A percentile compares a stretch with the other conserved stretches of the same genome.
phyloP scores from a whole-genome alignment of 116 monocot genomes.

The Posidonia oceanica region DNA sequence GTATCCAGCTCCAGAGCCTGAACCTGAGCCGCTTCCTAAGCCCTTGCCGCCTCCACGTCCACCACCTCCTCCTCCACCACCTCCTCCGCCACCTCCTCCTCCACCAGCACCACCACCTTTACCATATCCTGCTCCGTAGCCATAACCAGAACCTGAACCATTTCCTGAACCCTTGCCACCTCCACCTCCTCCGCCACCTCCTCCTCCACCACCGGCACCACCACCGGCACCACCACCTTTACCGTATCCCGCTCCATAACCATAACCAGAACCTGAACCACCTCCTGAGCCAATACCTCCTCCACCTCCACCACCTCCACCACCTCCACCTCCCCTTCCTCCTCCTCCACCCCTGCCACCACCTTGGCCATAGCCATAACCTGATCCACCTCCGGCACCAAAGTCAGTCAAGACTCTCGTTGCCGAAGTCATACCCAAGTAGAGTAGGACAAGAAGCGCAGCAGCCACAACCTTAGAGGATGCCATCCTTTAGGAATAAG shows the following conservation, averaged over 20 bases:
- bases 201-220: not conserved
- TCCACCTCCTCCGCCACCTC: not conserved
- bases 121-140: no score
- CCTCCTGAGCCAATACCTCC: not conserved
- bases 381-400: not conserved
- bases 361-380: not conserved
- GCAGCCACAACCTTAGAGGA: not conserved
- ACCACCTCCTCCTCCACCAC: not conserved
- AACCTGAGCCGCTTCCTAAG: no score
- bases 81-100: no score
- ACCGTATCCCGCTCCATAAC: no score
- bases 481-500: not conserved
- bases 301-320: not conserved
- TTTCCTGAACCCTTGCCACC: not conserved
- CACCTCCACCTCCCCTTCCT: no score
- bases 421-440: not conserved
- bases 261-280: not conserved
- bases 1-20: no score
- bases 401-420: constrained; percentile 1
- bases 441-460: not conserved
- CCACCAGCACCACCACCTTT: not conserved
- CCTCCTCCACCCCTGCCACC: not conserved
- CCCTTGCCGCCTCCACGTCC: not conserved
- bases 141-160: not conserved
- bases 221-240: not conserved